Evolutionary conservation across 768 basidiomycete genomes (phyloP), one percentile per base, ranked within the genome.

Genomic region (Russula compacta): DNA sequence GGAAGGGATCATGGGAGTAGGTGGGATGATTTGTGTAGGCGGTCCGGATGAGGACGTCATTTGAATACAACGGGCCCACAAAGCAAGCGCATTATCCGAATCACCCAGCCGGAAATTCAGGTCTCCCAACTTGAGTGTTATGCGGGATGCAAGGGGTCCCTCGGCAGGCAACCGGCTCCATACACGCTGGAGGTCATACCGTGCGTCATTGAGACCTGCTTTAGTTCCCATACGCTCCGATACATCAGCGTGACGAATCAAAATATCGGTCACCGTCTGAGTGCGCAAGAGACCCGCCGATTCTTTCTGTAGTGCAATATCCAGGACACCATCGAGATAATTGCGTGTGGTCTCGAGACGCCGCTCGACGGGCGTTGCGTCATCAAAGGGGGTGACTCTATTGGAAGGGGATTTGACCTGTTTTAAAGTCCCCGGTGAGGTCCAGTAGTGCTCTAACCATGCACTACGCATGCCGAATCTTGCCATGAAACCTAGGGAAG

Each of bases 371-470:
- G 61, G 56, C 1, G 51, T 8, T 24, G 51, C 19, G 5, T 56
- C 53, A 12, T 51, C 63, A 11, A 63, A 44, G 9, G 53, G 38
- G 46, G 38, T 19, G 21, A 53, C 32, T 35, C 51, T 53, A 38
- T 62, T 58, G 21, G 57, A 38, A 43, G 43, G 8, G 4, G 57
- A 21, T 12, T 36, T 58, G 46, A 15, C 38, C 29, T 62, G 51
- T 43, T 63, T 63, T 1, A 63, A 46, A 29, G 61, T 63, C 2
- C 61, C 61, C 11, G 61, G 61, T 21, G 61, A 63, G 19, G 61
- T 83, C 84, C 87, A 87, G 63, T 86, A 75, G 59, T 81, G 78
- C 0, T 82, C 81, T 73, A 85, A 83, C 87, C 87, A 91, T 12
- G 88, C 86, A 35, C 80, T 78, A 38, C 88, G 83, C 0, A 86